Base-by-base conservation (phyloP, 768 basidiomycete species). In the Pleurotus platypus region DNA sequence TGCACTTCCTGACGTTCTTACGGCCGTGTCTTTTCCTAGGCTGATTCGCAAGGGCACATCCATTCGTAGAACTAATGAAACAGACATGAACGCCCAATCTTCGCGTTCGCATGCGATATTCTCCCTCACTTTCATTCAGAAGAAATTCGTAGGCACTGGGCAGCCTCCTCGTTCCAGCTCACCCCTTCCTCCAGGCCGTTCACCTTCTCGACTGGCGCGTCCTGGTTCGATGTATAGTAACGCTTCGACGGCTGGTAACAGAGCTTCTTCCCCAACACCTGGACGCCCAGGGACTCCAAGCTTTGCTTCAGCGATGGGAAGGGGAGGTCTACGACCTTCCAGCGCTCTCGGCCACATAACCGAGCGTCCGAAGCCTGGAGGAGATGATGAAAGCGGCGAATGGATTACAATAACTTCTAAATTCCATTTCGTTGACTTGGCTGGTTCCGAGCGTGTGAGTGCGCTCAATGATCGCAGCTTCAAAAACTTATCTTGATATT, bases 21-120 rank as follows among this genome's bases (percentile, higher is more conserved):
- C 67, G 59, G 63, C 62, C 62, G 61, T 66, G 38, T 58, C 53
- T 64, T 39, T 59, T n/a, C 35, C 2, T 69, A 94, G 92, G 67
- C 83, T 94, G 55, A 84, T 99, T 56, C 87, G 89, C 60, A 86
- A 91, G 62, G 97, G 97, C 16, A 89, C 94, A 6, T 82, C 91
- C 13, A 89, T 96, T 43, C 83, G 97, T 27, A 86, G 95, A 56
- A 98, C 97, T 8, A 95, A 96, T 61, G 92, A 95, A 70, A 99
- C 97, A 30, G 92, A 94, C 67, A 98, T 98, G 96, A 99, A 99
- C 69, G 93, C 96, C 22, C 94, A 97, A 70, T 94, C 92, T 1
- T 98, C 96, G 40, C 89, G 97, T 57, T 97, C 94, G 26, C 97
- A 99, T 81, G 97, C 97, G 60, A 98, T 99, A 71, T 98, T 99